phyloP scores from a whole-genome alignment of 148 eudicot species.

The Vaccinium corymbosum region DNA sequence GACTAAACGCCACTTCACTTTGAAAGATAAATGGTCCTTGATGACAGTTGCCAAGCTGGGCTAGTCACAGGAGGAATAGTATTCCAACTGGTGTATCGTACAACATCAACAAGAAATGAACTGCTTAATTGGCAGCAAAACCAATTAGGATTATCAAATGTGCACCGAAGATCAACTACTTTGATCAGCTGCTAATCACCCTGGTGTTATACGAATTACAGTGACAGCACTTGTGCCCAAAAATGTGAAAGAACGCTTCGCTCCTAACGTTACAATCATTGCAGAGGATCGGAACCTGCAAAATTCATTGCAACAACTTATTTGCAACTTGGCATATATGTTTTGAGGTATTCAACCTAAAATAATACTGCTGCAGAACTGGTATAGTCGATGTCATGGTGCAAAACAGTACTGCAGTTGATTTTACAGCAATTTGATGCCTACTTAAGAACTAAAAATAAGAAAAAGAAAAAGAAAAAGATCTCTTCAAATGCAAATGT shows the following conservation, averaged over 20 bases:
- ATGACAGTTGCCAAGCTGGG: not conserved
- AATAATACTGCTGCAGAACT: not conserved
- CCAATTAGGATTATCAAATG: not conserved
- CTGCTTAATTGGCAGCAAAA: not conserved
- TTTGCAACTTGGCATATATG: not conserved
- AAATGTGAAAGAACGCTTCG: constrained; percentile 61
- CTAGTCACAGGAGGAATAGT: not conserved
- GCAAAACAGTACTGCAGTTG: not conserved
- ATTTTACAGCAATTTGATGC: not conserved
- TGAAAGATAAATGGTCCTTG: not conserved
- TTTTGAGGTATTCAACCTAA: not conserved
- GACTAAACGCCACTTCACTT: not conserved
- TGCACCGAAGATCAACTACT: constrained; percentile 7
- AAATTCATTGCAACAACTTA: constrained; percentile 6
- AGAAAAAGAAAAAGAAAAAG: not conserved
- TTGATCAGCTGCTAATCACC: constrained; percentile 28
- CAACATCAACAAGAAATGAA: not conserved
- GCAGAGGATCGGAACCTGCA: constrained; percentile 71
- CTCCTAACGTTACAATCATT: constrained; percentile 71
- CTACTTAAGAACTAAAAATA: not conserved
- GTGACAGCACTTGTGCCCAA: constrained; percentile 75
- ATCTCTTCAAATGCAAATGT: not conserved
- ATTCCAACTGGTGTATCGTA: not conserved
- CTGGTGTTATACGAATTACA: constrained; percentile 88
- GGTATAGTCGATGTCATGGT: not conserved